Base-by-base conservation (phyloP, 2,329 filamentous ascomycete genomes). In the Penicillium paneum region DNA sequence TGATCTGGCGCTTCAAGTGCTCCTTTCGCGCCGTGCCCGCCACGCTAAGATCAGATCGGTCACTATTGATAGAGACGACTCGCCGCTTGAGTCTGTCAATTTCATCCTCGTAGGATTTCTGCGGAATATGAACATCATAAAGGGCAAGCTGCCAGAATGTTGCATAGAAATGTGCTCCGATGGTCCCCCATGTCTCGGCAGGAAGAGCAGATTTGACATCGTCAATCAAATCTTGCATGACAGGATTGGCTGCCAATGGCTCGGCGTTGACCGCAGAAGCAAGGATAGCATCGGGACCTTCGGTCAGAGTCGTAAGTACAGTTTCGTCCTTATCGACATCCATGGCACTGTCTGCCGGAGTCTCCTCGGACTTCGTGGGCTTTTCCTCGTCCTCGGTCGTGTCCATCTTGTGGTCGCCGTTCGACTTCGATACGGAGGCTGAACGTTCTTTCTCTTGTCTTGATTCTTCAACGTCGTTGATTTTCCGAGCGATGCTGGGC, bases 71-170 rank as follows among this genome's bases (percentile, higher is more conserved):
- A 1, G 85, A 81, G 32, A 84, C 79, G 44, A 88, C 82, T 66
- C 88, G 85, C 52, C 83, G 84, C 62, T 86, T 83, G 21, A 91
- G 78, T 8, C 85, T 81, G 19, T 84, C 83, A 34, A 87, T 85
- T 67, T 95, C 91, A 15, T 85, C 82, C 44, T 89, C 82, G 69
- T 99, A 99, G 56, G 87, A 89, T 32, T 85, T 81, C 57, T 84
- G 84, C 1, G 90, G 89, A 59, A 92, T 85, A 53, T 84, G 83
- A 54, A 97, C 79, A 69, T 99, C 93, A 42, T 89, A 86, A 3
- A 95, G 81, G 28, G 91, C 87, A 12, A 97, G 79, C 47, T 92
- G 87, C 94, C 94, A 99, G 74, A 99, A 99, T 0, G 89, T 89
- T 40, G 89, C 84, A 67, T 91, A 97, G 70, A 97, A 93, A 29